Evolutionary conservation across 768 basidiomycete genomes (phyloP).

Genomic region (Leccinum aurantiacum): DNA sequence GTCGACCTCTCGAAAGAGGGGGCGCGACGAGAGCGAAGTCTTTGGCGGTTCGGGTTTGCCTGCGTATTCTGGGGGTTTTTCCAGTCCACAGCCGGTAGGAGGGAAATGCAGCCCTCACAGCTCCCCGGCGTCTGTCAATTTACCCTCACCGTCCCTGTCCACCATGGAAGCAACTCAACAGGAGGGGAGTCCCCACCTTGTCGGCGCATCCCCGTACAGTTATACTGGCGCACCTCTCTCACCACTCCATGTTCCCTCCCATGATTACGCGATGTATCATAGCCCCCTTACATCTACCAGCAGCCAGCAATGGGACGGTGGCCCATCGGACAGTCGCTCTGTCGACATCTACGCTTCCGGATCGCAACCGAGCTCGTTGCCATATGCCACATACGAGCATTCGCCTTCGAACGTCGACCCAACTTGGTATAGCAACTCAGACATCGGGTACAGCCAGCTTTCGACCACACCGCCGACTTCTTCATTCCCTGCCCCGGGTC

Average conservation of each 20-base stretch:
- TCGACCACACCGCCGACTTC: slow-evolving; percentile 61
- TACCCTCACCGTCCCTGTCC: slow-evolving; percentile 68
- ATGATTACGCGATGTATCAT: slow-evolving; percentile 48
- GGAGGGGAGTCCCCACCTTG: slow-evolving; percentile 57
- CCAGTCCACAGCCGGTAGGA: slow-evolving; percentile 48
- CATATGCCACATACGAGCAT: slow-evolving; percentile 48
- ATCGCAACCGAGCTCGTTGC: slow-evolving; percentile 32
- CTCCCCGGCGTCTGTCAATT: slow-evolving; percentile 70
- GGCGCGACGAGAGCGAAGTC: slow-evolving; percentile 62
- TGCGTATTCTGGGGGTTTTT: slow-evolving; percentile 55
- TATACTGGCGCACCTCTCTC: slow-evolving; percentile 48
- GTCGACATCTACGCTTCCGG: slow-evolving; percentile 46
- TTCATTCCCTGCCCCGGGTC: slow-evolving; percentile 66
- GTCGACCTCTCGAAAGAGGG: slow-evolving; percentile 74
- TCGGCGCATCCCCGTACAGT: slow-evolving; percentile 44
- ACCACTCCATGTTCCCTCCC: slow-evolving; percentile 53
- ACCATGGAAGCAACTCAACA: slow-evolving; percentile 45
- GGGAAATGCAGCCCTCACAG: slow-evolving; percentile 63
- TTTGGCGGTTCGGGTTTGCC: slow-evolving; percentile 41
- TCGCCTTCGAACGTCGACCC: slow-evolving; percentile 44
- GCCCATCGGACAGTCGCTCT: slow-evolving; percentile 37
- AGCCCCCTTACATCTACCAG: slow-evolving; percentile 28
- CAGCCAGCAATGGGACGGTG: slow-evolving; percentile 46
- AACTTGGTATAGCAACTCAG: slow-evolving; percentile 33
- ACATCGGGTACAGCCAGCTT: slow-evolving; percentile 43